Evolutionary conservation across 176 grass and related monocot genomes (phyloP).

Genomic region (Carex scoparia): DNA sequence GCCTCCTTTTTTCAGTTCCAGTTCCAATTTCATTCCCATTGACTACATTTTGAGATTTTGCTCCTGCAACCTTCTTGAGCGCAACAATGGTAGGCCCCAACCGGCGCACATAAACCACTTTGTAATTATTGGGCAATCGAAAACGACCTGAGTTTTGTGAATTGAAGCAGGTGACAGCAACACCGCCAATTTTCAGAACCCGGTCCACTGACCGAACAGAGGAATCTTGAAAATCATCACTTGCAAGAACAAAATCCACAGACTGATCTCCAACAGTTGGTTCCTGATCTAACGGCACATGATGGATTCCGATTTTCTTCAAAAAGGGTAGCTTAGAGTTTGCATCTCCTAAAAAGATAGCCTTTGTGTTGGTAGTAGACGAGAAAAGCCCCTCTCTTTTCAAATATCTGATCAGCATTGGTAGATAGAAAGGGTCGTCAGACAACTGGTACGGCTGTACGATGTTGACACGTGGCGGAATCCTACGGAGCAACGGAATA

Average conservation of each 20-base stretch:
- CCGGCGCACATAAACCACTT: constrained; percentile 38
- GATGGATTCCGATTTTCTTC: constrained; percentile 23
- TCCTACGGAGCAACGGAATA: constrained; percentile 42
- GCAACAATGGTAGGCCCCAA: constrained; percentile 49
- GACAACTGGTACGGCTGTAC: constrained; percentile 1
- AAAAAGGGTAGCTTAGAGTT: constrained; percentile 19
- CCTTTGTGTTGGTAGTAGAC: not conserved
- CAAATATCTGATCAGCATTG: constrained; percentile 60
- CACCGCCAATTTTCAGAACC: constrained; percentile 56
- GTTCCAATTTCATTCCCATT: constrained; percentile 6
- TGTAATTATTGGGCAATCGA: constrained; percentile 54
- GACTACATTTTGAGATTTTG: not conserved
- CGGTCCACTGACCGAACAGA: constrained; percentile 43
- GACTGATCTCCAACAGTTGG: constrained; percentile 38
- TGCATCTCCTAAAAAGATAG: constrained; percentile 44
- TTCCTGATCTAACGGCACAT: constrained; percentile 26
- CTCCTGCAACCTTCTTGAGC: constrained; percentile 42
- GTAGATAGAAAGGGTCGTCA: constrained; percentile 35
- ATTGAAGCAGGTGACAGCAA: constrained; percentile 29
- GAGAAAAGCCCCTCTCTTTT: constrained; percentile 45
- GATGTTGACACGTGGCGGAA: not conserved
- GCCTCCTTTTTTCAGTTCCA: not conserved
- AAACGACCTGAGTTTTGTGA: constrained; percentile 25
- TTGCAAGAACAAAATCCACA: constrained; percentile 53
- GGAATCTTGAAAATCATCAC: constrained; percentile 30